Percentiles rank a stretch among this genome's conserved stretches.
Evolutionary conservation across 257 asterid species (phyloP).

Genomic region (Solanum clarkiae): DNA sequence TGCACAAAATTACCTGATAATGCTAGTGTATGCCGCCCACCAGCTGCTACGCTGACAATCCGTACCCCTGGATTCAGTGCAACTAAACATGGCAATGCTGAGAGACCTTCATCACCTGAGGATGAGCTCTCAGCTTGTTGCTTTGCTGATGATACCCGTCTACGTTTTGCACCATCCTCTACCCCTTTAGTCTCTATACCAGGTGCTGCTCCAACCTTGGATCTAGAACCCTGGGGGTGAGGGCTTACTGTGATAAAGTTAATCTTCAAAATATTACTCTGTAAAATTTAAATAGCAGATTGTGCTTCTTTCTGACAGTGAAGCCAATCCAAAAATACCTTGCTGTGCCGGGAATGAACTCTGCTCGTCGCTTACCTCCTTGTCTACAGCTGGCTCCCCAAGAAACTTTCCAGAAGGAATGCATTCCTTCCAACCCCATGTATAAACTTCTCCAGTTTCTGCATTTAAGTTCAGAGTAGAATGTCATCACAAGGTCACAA

Average conservation of each 20-base stretch:
- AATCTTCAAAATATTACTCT: constrained; percentile 33
- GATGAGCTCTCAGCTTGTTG: constrained; percentile 72
- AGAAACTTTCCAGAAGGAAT: constrained; percentile 77
- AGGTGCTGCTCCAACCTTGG: constrained; percentile 31
- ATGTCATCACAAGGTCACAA: not conserved
- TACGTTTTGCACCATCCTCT: constrained; percentile 74
- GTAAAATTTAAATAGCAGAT: constrained; percentile 15
- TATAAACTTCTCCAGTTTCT: constrained; percentile 78
- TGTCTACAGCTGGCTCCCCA: constrained; percentile 58
- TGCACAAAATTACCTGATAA: constrained; percentile 55
- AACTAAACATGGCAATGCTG: constrained; percentile 87
- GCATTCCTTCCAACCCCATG: constrained; percentile 99
- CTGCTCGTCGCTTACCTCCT: constrained; percentile 36
- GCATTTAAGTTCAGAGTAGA: constrained; percentile 17
- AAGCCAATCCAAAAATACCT: constrained; percentile 36
- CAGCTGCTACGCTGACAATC: constrained; percentile 79
- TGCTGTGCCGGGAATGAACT: constrained; percentile 38
- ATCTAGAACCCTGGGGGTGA: constrained; percentile 64
- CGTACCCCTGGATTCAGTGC: constrained; percentile 72
- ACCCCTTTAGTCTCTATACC: constrained; percentile 42
- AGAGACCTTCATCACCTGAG: constrained; percentile 60
- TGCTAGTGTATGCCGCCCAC: constrained; percentile 90
- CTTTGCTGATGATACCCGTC: constrained; percentile 64
- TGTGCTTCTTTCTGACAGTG: constrained; percentile 13
- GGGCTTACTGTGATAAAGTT: constrained; percentile 57